Conservation (phyloP, 2,329 filamentous ascomycete species). For the Pyrenochaeta sp. region DNA sequence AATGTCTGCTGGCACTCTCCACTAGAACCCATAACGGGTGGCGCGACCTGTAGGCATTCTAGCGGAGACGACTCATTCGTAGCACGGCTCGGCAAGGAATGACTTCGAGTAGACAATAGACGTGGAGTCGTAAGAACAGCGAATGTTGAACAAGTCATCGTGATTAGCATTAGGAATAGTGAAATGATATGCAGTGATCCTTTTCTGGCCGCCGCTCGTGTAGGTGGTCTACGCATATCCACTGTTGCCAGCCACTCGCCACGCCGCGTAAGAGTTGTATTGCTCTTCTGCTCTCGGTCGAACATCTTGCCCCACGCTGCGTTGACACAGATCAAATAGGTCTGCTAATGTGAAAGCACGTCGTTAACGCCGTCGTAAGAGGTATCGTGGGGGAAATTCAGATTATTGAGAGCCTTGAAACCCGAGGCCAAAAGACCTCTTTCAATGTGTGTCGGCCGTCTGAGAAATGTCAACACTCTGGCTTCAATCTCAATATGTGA, state of each 20-base stretch:
- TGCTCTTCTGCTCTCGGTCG: slow-evolving; percentile 27
- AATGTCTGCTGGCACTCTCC: slow-evolving; percentile 63
- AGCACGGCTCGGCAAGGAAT: slow-evolving; percentile 30
- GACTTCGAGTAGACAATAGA: slow-evolving; percentile 17
- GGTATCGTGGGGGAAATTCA: slow-evolving; percentile 34
- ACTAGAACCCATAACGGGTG: slow-evolving; percentile 66
- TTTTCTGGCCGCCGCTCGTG: slow-evolving; percentile 18
- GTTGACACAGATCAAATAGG: slow-evolving; percentile 17
- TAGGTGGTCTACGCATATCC: slow-evolving; percentile 17
- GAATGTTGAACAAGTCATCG: slow-evolving; percentile 35
- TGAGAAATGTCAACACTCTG: slow-evolving; percentile 1
- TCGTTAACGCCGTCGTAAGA: slow-evolving; percentile 40
- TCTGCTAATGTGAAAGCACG: slow-evolving; percentile 23
- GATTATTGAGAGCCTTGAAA: slow-evolving; percentile 13
- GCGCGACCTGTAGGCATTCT: slow-evolving; percentile 74
- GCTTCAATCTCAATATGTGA: neutral
- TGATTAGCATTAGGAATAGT: slow-evolving; percentile 47
- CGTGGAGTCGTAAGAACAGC: slow-evolving; percentile 29
- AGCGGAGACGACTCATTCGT: slow-evolving; percentile 51
- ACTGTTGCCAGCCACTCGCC: slow-evolving; percentile 16
- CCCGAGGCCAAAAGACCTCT: slow-evolving; percentile 8
- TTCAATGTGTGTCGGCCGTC: slow-evolving; percentile 11
- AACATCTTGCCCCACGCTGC: slow-evolving; percentile 24
- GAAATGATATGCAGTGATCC: slow-evolving; percentile 29
- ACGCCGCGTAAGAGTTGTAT: slow-evolving; percentile 21